Evolutionary conservation across 2,329 filamentous ascomycete species (phyloP), one percentile per base, ranked within the genome.

Genomic region (Alternaria postmessia): DNA sequence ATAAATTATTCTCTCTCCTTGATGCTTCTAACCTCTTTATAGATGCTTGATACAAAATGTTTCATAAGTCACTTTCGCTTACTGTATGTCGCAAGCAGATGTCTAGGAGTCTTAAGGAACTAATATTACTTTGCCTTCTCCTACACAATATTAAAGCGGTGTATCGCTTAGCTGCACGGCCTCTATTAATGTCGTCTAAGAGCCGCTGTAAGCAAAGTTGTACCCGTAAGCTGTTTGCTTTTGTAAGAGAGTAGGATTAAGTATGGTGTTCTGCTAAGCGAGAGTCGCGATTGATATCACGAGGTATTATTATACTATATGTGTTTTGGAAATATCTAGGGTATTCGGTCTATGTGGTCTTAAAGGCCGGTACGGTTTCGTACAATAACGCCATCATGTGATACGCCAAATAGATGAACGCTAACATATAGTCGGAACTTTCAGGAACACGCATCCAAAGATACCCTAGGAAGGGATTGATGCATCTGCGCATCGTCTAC

Each of bases 261-360:
- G 24, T 26, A 26, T 26, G 2, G 1, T 26, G 24, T 26, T 26
- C 24, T 26, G 24, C 24, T 11, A 30, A 30, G 11, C 28, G 1
- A 11, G 28, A 30, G 28, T 30, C 11, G 9, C 24, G 11, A 30
- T 30, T 5, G 4, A 5, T 9, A 12, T 12, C 11, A 2, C 4
- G 4, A 30, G 4, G 4, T 30, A 11, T 30, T 11, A 5, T 30
- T 30, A 0, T 30, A 1, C 28, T 0, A 30, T 30, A 11, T 30
- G 28, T 30, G 1, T 11, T 1, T 30, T 89, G 91, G 0, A 97
- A 79, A 72, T 98, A 94, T 0, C 94, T 94, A 0, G 98, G 81
- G 53, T 93, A 97, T 67, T 97, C 94, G 8, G 96, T 92, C 94
- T 94, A 98, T 0, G 92, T 97, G 57, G 95, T 91, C 54, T 91